Evolutionary conservation across 2,329 filamentous ascomycete genomes (phyloP).

Genomic region (Alternaria sp.): DNA sequence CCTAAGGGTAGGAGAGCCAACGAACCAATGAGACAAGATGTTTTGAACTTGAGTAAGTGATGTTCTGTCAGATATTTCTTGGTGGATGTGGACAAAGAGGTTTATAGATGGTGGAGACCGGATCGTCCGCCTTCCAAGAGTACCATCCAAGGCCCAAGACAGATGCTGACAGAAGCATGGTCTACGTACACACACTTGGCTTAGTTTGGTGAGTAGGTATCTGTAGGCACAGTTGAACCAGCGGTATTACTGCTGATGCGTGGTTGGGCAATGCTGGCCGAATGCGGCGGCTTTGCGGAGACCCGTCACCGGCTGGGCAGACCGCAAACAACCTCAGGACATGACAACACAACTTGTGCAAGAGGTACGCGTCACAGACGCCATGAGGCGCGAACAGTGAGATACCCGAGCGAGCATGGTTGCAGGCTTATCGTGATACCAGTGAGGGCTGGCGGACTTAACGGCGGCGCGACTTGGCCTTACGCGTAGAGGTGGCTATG

Average conservation of each 20-base stretch:
- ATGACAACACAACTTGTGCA: constrained; percentile 17
- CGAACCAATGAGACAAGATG: background rate
- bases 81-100: constrained; percentile 20
- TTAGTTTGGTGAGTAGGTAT: constrained; percentile 6
- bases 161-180: constrained; percentile 13
- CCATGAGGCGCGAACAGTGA: constrained; percentile 23
- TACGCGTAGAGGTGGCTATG: constrained; percentile 31
- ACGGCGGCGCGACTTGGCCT: constrained; percentile 24
- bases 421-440: constrained; percentile 23
- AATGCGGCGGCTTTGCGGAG: constrained; percentile 39
- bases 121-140: constrained; percentile 2
- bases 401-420: constrained; percentile 4
- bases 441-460: constrained; percentile 9
- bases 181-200: constrained; percentile 8
- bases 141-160: constrained; percentile 5
- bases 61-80: constrained; percentile 8
- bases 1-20: constrained; percentile 18
- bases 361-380: constrained; percentile 43
- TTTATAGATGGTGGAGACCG: constrained; percentile 13
- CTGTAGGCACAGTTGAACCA: background rate
- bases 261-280: constrained; percentile 20
- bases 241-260: constrained; percentile 2
- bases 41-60: background rate
- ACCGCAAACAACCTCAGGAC: constrained; percentile 18
- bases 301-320: constrained; percentile 32